Percentiles rank a stretch among this genome's conserved stretches.
Conservation (phyloP, 306 rosid species). For the Cyamopsis tetragonoloba region DNA sequence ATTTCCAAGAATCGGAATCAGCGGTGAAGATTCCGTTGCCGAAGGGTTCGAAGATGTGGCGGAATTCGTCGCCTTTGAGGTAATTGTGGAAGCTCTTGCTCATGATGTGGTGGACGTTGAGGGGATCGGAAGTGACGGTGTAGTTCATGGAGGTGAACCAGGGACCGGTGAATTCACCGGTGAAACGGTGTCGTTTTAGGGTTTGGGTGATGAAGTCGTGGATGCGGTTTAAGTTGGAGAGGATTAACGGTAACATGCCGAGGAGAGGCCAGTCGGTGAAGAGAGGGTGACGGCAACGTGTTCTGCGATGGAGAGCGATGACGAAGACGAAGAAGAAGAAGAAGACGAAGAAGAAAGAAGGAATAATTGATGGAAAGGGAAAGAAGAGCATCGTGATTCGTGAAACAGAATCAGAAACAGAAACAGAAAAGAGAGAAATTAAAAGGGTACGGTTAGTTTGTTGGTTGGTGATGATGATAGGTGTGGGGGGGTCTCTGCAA, state of each 20-base stretch:
- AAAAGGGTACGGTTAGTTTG: no score
- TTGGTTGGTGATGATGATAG: no score
- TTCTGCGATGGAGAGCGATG: neutral
- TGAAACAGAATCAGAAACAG: no score
- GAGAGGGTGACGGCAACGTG: neutral
- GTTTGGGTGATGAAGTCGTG: slow-evolving; percentile 1
- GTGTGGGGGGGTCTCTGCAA: no score
- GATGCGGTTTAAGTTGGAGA: neutral
- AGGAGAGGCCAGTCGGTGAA: slow-evolving; percentile 30
- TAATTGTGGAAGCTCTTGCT: slow-evolving; percentile 31
- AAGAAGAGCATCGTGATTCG: no score
- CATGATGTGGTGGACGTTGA: slow-evolving; percentile 26
- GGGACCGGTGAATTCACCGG: slow-evolving; percentile 19
- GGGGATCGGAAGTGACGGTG: slow-evolving; percentile 31
- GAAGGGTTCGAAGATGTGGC: slow-evolving; percentile 30
- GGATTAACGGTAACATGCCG: slow-evolving; percentile 36
- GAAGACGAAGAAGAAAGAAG: neutral
- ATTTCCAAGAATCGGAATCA: slow-evolving; percentile 32
- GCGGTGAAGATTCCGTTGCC: slow-evolving; percentile 38
- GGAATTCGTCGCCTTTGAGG: slow-evolving; percentile 26
- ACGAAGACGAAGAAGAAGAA: no score
- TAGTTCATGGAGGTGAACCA: slow-evolving; percentile 31
- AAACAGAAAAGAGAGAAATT: no score
- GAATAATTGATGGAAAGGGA: neutral
- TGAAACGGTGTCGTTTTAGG: slow-evolving; percentile 21